Conservation (phyloP, 2,329 filamentous ascomycete species). For the Xylaria sp. region DNA sequence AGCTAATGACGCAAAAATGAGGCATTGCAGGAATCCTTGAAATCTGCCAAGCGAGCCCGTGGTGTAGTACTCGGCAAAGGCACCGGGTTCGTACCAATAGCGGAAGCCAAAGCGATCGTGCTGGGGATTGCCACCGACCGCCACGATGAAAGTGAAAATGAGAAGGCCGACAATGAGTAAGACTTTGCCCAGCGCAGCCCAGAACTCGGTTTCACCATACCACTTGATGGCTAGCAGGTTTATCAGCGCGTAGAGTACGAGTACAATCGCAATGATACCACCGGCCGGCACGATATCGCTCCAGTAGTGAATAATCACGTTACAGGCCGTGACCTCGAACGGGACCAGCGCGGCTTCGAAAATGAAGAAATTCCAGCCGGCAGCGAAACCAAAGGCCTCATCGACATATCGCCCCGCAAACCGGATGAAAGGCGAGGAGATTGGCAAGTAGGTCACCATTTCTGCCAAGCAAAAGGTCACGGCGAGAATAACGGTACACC, state of each 20-base stretch:
- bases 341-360: slow-evolving; percentile 75
- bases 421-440: slow-evolving; percentile 81
- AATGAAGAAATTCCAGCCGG: slow-evolving; percentile 80
- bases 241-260: slow-evolving; percentile 65
- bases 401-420: slow-evolving; percentile 81
- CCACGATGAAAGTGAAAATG: slow-evolving; percentile 81
- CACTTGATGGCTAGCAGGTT: slow-evolving; percentile 79
- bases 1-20: slow-evolving; percentile 77
- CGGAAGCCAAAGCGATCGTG: slow-evolving; percentile 78
- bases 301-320: slow-evolving; percentile 72
- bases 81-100: slow-evolving; percentile 73
- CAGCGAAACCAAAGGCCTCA: slow-evolving; percentile 77
- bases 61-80: slow-evolving; percentile 74
- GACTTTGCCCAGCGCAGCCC: slow-evolving; percentile 77
- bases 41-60: slow-evolving; percentile 75
- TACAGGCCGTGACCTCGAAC: slow-evolving; percentile 74
- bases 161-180: slow-evolving; percentile 77
- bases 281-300: slow-evolving; percentile 68
- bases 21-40: slow-evolving; percentile 79
- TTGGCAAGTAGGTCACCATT: slow-evolving; percentile 81
- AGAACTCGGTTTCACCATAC: slow-evolving; percentile 83
- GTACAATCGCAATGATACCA: slow-evolving; percentile 69
- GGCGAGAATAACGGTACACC: slow-evolving; percentile 70
- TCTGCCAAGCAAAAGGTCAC: slow-evolving; percentile 74
- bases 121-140: slow-evolving; percentile 83